These are phyloP conservation scores for Nigrospora oryzae DNA, from an alignment of 2,329 filamentous ascomycete genomes.

Conservation along the genomic window DNA sequence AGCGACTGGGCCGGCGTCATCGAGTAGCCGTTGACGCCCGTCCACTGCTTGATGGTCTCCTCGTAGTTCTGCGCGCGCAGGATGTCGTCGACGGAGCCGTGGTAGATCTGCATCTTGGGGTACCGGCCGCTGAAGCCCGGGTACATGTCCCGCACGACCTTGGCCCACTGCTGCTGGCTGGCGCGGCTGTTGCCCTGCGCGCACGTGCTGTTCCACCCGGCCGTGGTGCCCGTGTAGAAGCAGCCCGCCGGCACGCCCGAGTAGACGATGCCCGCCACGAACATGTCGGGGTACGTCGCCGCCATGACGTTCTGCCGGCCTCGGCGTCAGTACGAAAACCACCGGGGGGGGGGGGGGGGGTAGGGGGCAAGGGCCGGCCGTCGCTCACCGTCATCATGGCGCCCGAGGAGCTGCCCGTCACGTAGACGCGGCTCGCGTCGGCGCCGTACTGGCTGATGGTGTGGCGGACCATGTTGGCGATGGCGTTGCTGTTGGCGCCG, in stretches of 20 bases:
- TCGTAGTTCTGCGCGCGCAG: constrained; percentile 19
- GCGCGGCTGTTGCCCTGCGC: constrained; percentile 33
- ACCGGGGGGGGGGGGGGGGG: no score
- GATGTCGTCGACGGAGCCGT: constrained; percentile 22
- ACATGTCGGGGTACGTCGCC: constrained; percentile 37
- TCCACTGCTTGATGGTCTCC: constrained; percentile 26
- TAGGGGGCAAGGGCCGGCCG: background rate
- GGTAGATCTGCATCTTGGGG: constrained; percentile 22
- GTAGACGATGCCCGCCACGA: constrained; percentile 33
- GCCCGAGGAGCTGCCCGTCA: constrained; percentile 37
- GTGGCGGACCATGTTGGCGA: constrained; percentile 51
- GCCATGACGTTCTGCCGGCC: constrained; percentile 30
- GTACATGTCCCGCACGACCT: constrained; percentile 30
- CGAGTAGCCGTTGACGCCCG: constrained; percentile 25
- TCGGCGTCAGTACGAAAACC: background rate
- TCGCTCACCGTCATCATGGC: constrained; percentile 36
- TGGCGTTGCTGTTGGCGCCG: constrained; percentile 44
- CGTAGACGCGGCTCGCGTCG: constrained; percentile 40
- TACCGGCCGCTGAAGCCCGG: constrained; percentile 19
- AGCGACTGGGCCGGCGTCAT: constrained; percentile 6
- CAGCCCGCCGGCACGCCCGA: constrained; percentile 35
- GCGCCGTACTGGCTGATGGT: constrained; percentile 39
- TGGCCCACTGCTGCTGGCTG: constrained; percentile 38
- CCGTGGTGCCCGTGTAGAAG: constrained; percentile 28
- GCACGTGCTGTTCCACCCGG: constrained; percentile 43